phyloP scores from a whole-genome alignment of 225 moss, liverwort and hornwort genomes.

The Bryoerythrophyllum caledonicum region DNA sequence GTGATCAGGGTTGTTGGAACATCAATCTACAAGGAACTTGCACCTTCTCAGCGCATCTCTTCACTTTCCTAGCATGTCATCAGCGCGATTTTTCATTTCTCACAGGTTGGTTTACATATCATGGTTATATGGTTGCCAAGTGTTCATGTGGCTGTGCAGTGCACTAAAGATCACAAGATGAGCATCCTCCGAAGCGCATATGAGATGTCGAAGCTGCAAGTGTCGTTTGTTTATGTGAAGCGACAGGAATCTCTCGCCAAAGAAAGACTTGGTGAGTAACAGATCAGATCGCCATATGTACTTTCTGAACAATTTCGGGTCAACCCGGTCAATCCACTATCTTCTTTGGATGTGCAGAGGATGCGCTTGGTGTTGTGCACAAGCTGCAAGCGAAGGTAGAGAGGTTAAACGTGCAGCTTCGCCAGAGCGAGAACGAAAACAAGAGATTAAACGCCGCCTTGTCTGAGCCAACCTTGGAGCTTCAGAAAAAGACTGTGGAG shows the following conservation, averaged over 20 bases:
- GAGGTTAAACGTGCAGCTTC: conserved; percentile 31
- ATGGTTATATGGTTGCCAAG: neutral
- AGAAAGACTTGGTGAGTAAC: conserved; percentile 36
- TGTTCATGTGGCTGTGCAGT: conserved; percentile 23
- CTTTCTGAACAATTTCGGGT: neutral
- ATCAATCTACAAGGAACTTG: no score
- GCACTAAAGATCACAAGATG: conserved; percentile 47
- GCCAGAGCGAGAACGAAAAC: conserved; percentile 25
- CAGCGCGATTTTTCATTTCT: no score
- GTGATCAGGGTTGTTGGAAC: no score
- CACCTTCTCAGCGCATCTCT: no score
- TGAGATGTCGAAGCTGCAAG: conserved; percentile 56
- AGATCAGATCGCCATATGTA: neutral
- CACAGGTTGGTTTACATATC: neutral
- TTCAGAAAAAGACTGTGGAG: conserved; percentile 29
- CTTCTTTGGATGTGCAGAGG: conserved; percentile 38
- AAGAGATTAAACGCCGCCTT: conserved; percentile 22
- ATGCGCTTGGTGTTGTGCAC: conserved; percentile 33
- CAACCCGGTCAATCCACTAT: conserved; percentile 2
- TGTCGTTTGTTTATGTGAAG: conserved; percentile 39
- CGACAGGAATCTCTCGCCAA: conserved; percentile 42
- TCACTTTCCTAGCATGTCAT: no score
- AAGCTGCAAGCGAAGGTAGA: conserved; percentile 31
- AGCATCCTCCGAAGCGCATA: conserved; percentile 41
- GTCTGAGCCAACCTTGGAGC: no score